phyloP scores from a whole-genome alignment of 176 grass and related monocot species.

The Triticum timopheevii region DNA sequence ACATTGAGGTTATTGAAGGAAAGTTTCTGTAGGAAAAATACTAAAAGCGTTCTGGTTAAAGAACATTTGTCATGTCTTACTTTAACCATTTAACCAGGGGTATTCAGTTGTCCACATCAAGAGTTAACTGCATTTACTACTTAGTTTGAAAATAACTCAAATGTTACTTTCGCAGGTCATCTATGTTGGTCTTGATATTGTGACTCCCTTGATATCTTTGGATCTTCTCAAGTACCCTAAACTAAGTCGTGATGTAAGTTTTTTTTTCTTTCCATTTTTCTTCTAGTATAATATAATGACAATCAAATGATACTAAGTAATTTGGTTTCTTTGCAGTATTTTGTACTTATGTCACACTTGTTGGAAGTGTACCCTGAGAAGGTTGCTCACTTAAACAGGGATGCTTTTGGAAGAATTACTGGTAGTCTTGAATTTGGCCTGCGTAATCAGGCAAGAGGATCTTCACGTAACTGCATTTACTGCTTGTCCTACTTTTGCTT shows the following conservation, averaged over 20 bases:
- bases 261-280: conserved; percentile 11
- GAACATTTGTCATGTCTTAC: conserved; percentile 4
- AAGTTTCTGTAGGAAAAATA: background rate
- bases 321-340: conserved; percentile 73
- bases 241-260: conserved; percentile 85
- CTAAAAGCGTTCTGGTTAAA: background rate
- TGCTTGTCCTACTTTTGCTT: conserved; percentile 3
- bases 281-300: background rate
- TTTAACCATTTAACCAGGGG: background rate
- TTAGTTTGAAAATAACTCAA: conserved; percentile 23
- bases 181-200: conserved; percentile 90
- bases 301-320: conserved; percentile 28
- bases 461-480: conserved; percentile 8
- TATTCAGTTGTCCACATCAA: background rate
- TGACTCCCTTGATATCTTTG: conserved; percentile 97
- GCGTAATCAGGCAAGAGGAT: conserved; percentile 65
- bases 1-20: conserved; percentile 1
- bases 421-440: conserved; percentile 86
- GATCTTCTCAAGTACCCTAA: conserved; percentile 99
- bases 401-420: conserved; percentile 79
- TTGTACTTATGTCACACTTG: conserved; percentile 85
- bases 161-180: conserved; percentile 71
- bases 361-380: conserved; percentile 98
- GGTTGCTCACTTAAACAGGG: conserved; percentile 81
- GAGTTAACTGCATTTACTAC: conserved; percentile 9